These are phyloP conservation scores for Solanum sparsipilum DNA, from an alignment of 257 asterid species.

Conservation along the genomic window DNA sequence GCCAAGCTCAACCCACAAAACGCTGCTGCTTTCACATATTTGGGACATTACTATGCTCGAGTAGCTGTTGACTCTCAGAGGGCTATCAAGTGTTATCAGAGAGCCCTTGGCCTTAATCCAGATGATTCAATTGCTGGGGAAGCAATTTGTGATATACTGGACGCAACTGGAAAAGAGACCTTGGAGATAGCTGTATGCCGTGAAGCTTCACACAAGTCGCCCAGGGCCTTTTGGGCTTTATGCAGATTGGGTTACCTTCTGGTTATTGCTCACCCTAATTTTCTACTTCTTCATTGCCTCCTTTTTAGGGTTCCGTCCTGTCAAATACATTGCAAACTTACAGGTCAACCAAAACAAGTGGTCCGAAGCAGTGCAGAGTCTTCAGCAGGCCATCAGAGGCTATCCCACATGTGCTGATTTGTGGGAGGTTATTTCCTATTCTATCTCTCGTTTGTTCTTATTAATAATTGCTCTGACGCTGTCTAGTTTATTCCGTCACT, in stretches of 20 bases:
- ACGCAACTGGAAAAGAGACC: slow-evolving; percentile 62
- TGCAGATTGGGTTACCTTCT: slow-evolving; percentile 82
- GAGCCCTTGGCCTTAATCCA: slow-evolving; percentile 81
- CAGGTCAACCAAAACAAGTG: slow-evolving; percentile 80
- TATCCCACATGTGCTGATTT: slow-evolving; percentile 74
- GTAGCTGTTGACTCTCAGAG: slow-evolving; percentile 57
- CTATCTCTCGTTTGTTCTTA: background rate
- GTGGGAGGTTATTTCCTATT: slow-evolving; percentile 68
- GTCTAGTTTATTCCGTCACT: background rate
- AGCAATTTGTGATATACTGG: slow-evolving; percentile 70
- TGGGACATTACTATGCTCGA: slow-evolving; percentile 69
- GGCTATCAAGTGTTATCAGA: slow-evolving; percentile 87
- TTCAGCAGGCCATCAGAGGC: slow-evolving; percentile 94
- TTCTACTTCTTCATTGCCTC: background rate
- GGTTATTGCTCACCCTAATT: slow-evolving; percentile 24
- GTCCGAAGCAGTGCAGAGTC: slow-evolving; percentile 89
- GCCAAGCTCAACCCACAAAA: slow-evolving; percentile 77
- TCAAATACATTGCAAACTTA: background rate
- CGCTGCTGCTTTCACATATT: slow-evolving; percentile 64
- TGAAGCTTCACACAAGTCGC: slow-evolving; percentile 73
- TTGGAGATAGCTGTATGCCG: slow-evolving; percentile 70
- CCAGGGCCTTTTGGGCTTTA: slow-evolving; percentile 95
- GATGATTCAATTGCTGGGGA: slow-evolving; percentile 85
- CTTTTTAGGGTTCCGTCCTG: background rate
- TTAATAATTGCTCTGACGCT: background rate